Evolutionary conservation across 495 filamentous ascomycete species (phyloP).

Genomic region (Annulohypoxylon maeteangense): DNA sequence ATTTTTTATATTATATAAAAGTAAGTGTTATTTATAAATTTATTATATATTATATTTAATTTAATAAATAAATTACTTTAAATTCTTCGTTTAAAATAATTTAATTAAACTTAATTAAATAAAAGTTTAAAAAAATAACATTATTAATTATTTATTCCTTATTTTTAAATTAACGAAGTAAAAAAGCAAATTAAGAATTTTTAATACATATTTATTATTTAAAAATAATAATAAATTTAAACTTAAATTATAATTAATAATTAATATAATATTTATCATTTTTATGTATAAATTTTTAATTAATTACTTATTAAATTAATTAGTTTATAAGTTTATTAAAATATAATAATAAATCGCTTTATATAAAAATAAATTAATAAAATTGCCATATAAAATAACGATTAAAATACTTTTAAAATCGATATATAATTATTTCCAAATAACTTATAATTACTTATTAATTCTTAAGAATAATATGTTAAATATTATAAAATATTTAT

Average conservation of each 20-base stretch:
- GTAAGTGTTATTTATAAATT: background rate
- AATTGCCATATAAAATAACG: background rate
- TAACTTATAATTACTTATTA: background rate
- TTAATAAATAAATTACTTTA: background rate
- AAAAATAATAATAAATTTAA: background rate
- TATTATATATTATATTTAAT: background rate
- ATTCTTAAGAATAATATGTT: background rate
- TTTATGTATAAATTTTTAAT: too few species aligned
- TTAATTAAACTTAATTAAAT: background rate
- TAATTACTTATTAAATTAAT: background rate
- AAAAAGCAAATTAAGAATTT: background rate
- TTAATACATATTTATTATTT: background rate
- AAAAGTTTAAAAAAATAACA: background rate
- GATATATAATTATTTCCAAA: background rate
- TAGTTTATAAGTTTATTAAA: background rate
- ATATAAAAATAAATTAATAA: background rate
- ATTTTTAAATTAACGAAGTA: background rate
- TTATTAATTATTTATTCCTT: background rate
- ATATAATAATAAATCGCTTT: background rate
- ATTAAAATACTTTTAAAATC: background rate
- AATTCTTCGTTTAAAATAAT: background rate
- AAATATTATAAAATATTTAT: background rate
- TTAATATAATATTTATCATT: background rate
- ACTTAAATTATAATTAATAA: background rate
- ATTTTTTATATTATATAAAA: background rate